Conservation (phyloP, 257 asterid genomes). For the Rhazya stricta region DNA sequence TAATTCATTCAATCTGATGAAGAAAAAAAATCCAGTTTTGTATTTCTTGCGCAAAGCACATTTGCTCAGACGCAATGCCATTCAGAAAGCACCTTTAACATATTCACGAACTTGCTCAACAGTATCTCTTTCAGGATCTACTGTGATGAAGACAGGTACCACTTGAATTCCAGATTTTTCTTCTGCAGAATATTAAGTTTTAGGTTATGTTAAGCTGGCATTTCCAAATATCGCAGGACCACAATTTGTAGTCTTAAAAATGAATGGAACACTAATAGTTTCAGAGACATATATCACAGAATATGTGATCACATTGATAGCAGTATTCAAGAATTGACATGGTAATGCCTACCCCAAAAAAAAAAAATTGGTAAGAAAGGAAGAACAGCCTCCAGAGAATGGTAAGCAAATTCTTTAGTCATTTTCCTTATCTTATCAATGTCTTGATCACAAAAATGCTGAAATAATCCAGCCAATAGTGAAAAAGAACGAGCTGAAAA, state of each 20-base stretch:
- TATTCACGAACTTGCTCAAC: constrained; percentile 88
- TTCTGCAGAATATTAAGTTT: constrained; percentile 40
- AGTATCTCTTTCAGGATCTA: constrained; percentile 91
- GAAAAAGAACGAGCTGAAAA: neutral
- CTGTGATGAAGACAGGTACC: constrained; percentile 87
- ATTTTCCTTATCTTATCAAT: neutral
- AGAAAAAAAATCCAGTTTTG: no score
- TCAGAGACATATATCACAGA: neutral
- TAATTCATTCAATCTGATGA: neutral
- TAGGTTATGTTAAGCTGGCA: constrained; percentile 4
- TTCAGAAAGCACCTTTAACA: constrained; percentile 56
- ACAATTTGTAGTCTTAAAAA: neutral
- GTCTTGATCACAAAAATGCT: neutral
- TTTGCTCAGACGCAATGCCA: constrained; percentile 8
- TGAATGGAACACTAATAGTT: neutral
- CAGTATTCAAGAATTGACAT: neutral
- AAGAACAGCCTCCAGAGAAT: neutral
- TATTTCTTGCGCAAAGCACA: neutral
- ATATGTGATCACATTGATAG: neutral
- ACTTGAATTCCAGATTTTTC: constrained; percentile 69
- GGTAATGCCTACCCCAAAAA: no score
- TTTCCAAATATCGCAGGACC: neutral
- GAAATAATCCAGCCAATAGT: neutral
- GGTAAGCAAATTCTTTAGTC: neutral
- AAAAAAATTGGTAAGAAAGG: no score